Conservation (phyloP, 345 rosid genomes). For the Theobroma cacao region DNA sequence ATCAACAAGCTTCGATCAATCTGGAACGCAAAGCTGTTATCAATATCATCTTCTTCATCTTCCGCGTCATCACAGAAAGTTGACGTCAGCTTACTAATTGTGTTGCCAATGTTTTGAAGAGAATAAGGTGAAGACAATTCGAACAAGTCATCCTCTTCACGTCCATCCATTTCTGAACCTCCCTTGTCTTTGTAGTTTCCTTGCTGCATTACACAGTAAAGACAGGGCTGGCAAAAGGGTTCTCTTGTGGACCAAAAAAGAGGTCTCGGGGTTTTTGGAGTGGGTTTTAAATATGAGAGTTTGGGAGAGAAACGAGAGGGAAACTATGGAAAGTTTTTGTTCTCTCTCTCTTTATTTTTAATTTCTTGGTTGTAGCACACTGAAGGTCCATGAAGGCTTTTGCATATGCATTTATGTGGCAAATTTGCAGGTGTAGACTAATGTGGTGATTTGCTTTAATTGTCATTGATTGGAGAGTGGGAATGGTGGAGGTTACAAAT, state of each 20-base stretch:
- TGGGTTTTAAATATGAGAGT: background rate
- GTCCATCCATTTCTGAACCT: background rate
- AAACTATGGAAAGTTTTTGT: background rate
- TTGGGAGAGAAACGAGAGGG: background rate
- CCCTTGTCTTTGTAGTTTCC: conserved; percentile 7
- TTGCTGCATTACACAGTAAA: conserved; percentile 9
- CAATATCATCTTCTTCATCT: conserved; percentile 9
- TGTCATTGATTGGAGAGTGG: background rate
- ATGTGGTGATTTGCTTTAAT: background rate
- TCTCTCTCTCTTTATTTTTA: too few relatives aligned
- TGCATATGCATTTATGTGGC: background rate
- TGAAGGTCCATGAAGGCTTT: background rate
- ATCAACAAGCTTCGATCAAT: conserved; percentile 41
- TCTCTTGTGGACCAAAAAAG: too few relatives aligned
- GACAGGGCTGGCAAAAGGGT: background rate
- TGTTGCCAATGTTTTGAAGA: background rate
- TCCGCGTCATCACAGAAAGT: background rate
- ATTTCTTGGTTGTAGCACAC: background rate
- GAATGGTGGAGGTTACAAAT: background rate
- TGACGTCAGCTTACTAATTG: background rate
- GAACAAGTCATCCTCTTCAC: background rate
- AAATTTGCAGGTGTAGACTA: background rate
- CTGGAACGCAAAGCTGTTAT: conserved; percentile 26
- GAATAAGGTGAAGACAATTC: background rate
- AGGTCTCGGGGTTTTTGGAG: background rate